A percentile compares a stretch with the other conserved stretches of the same genome.
phyloP scores from a whole-genome alignment of 495 filamentous ascomycete species.

The Penicillium daleae region DNA sequence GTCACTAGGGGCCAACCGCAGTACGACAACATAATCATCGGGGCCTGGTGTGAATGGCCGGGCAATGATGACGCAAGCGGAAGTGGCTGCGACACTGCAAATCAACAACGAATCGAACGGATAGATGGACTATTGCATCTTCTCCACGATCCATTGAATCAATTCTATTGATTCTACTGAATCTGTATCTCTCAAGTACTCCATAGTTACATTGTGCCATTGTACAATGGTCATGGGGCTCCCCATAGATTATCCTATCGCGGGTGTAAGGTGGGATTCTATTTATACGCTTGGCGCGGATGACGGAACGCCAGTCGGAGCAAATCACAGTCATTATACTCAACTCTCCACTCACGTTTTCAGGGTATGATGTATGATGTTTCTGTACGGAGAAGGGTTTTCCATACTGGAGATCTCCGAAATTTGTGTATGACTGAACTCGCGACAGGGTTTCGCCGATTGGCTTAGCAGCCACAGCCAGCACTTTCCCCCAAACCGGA shows the following conservation, averaged over 20 bases:
- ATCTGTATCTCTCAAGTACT: neutral
- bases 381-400: neutral
- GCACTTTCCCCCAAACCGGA: neutral
- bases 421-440: neutral
- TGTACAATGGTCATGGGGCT: neutral
- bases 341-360: neutral
- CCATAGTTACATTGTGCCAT: neutral
- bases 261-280: neutral
- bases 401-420: constrained; percentile 2
- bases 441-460: constrained; percentile 9
- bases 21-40: neutral
- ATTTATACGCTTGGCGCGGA: constrained; percentile 7
- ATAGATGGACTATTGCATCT: no score
- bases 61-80: constrained; percentile 28
- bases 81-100: neutral
- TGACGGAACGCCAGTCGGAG: constrained; percentile 1
- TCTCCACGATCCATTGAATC: neutral
- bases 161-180: neutral
- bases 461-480: neutral
- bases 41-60: constrained; percentile 6
- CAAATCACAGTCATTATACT: constrained; percentile 3
- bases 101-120: neutral
- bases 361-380: neutral
- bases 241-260: neutral
- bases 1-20: neutral